These are phyloP conservation scores for Lecanicillium sp. DNA, from an alignment of 2,329 filamentous ascomycete genomes.

Conservation along the genomic window DNA sequence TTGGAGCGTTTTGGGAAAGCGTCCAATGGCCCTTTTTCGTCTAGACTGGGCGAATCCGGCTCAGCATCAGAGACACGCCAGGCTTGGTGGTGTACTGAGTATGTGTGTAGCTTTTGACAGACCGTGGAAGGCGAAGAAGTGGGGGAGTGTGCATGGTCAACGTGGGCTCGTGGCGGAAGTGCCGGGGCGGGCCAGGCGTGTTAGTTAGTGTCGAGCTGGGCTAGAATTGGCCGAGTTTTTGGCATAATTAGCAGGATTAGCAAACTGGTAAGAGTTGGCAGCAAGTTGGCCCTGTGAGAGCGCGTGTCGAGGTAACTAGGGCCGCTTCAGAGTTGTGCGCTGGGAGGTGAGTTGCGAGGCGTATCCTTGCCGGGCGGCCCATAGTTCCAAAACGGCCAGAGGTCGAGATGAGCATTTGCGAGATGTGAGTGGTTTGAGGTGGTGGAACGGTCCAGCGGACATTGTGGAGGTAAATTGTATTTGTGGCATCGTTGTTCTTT, in stretches of 20 bases:
- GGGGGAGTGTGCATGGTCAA: not conserved
- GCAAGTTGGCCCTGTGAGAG: too few relatives aligned
- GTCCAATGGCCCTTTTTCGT: not conserved
- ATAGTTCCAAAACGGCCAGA: conserved; percentile 6
- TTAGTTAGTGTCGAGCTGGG: too few relatives aligned
- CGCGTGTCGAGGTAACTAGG: too few relatives aligned
- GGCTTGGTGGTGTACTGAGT: too few relatives aligned
- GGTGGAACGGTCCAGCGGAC: not conserved
- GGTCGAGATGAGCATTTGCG: not conserved
- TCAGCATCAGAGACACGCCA: too few relatives aligned
- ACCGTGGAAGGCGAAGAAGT: not conserved
- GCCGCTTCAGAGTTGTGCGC: not conserved
- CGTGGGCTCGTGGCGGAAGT: conserved; percentile 4
- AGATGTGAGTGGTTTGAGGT: not conserved
- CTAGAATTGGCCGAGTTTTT: too few relatives aligned
- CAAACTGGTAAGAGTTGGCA: not conserved
- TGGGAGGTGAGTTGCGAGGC: not conserved
- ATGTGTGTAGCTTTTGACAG: too few relatives aligned
- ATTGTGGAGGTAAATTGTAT: too few relatives aligned
- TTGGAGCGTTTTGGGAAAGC: not conserved
- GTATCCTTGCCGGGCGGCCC: not conserved
- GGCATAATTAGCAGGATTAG: too few relatives aligned
- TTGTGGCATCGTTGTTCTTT: too few relatives aligned
- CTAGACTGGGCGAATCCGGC: not conserved
- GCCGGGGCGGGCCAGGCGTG: conserved; percentile 2